Base-by-base conservation (phyloP, 768 basidiomycete genomes). In the Mycena venus region DNA sequence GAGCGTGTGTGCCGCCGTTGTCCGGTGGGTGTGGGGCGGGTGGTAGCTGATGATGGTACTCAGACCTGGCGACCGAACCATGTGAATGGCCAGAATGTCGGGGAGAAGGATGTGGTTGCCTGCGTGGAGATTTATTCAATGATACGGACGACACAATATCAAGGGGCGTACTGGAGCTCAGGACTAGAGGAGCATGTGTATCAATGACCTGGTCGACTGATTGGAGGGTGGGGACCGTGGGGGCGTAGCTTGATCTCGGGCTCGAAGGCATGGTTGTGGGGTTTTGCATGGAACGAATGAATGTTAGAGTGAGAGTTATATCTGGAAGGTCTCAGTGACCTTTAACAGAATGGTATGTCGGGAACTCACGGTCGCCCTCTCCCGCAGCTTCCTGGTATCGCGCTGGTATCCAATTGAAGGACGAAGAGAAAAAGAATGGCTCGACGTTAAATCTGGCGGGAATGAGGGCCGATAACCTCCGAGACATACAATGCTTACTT, bases 341-440 rank as follows among this genome's bases (percentile, higher is more conserved):
- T n/a, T 15, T 7, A 60, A 5, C 32, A 49, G 38, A 2, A 42
- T 10, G 3, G 15, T 17, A 19, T 8, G 31, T 51, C 17, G 29
- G 38, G 70, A 17, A 38, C 85, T 73, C 61, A 88, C 86, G 87
- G 75, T 87, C 86, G 68, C 84, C 78, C 60, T 83, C 53, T 1
- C 81, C 73, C 2, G 87, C 69, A 71, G 84, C 84, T 65, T 90
- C 89, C 72, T 89, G 90, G 75, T 90, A 91, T 69, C 90, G 85
- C 17, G 89, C 85, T 14, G 91, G 91, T 76, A 91, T 92, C 89
- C 89, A 90, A 55, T 90, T 89, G 8, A 90, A 79, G 2, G 90
- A 89, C 1, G 91, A 91, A 0, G 90, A 90, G 79, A 91, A 92
- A 78, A 90, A 92, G 79, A 92, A 92, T 0, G 91, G 91, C 73